Base-by-base conservation (phyloP, 257 asterid species). In the Leonotis leonurus region DNA sequence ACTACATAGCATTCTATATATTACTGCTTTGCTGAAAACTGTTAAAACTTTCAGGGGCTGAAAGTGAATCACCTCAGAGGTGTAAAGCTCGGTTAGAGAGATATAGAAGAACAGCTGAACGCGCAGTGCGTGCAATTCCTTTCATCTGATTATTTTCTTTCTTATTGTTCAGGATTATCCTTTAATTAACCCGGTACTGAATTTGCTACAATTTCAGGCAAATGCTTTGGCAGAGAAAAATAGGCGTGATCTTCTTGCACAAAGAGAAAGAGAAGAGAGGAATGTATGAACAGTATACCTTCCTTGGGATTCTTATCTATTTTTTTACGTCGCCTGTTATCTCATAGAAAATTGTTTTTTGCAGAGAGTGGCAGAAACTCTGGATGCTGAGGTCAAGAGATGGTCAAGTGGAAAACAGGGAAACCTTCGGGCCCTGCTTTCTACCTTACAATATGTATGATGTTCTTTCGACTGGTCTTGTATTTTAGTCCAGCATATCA, bases 361-460 rank as follows among this genome's bases (percentile, higher is more conserved):
- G 82, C 95, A 92, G 98, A 88, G 89, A 71, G 79, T 86, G 46
- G 86, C 97, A 9, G 97, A 86, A 77, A 53, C 69, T 67, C 71
- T 92, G 71, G 98, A 89, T 77, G 85, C 79, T 81, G 98, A 91
- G 73, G 89, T 88, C 65, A 91, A 77, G 82, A 84, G 95, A 78
- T 91, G 98, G 96, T 84, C 96, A 51, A 80, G 78, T 66, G 96
- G 96, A 68, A 91, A 91, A 75, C 95, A 84, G 77, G 94, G 93
- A 67, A 85, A 90, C 68, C 94, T 90, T 41, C 89, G 98, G 49
- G 96, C 98, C 57, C 77, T 90, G 85, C 96, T 91, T 65, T 91
- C 96, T 33, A 91, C 98, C 52, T 68, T 88, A 76, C 96, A 91
- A 84, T 91, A 91, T 56, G 98, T 90, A 83, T 68, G 90, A 70